A percentile compares a stretch with the other conserved stretches of the same genome.
phyloP scores from a whole-genome alignment of 179 eudicot species.

The Spergularia azorica region DNA sequence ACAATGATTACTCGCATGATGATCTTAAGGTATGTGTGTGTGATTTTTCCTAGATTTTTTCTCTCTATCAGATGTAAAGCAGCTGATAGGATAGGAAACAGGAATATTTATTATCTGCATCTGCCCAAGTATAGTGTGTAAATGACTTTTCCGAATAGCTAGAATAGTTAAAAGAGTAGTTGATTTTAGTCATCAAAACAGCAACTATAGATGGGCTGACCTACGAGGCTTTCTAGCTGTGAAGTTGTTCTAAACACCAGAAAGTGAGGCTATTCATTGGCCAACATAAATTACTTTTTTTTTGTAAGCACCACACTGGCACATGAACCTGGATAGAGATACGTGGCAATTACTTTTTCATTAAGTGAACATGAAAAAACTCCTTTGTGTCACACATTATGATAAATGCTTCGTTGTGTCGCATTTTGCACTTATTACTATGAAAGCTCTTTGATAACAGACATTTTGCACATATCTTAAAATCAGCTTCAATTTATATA shows the following conservation, averaged over 20 bases:
- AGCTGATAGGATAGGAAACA: background rate
- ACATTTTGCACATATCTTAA: background rate
- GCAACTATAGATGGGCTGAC: background rate
- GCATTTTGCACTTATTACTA: background rate
- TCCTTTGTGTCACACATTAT: background rate
- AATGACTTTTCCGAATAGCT: background rate
- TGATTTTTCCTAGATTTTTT: background rate
- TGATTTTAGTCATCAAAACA: background rate
- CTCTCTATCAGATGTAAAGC: background rate
- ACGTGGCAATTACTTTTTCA: background rate
- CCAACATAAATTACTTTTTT: too few species aligned
- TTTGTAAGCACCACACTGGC: background rate
- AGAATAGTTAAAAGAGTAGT: background rate
- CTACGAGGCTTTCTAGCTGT: background rate
- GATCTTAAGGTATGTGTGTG: conserved; percentile 68
- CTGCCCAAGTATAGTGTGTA: background rate
- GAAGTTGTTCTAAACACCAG: background rate
- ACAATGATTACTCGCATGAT: conserved; percentile 60
- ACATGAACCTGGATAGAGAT: background rate
- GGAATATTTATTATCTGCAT: background rate
- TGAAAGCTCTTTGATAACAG: background rate
- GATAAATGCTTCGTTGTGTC: background rate
- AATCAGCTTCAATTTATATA: background rate
- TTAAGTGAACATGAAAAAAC: conserved; percentile 3
- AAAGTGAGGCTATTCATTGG: background rate